Percentiles rank a stretch among this genome's conserved stretches.
These are phyloP conservation scores for Reutealis trisperma DNA, from an alignment of 345 rosid genomes.

Conservation along the genomic window DNA sequence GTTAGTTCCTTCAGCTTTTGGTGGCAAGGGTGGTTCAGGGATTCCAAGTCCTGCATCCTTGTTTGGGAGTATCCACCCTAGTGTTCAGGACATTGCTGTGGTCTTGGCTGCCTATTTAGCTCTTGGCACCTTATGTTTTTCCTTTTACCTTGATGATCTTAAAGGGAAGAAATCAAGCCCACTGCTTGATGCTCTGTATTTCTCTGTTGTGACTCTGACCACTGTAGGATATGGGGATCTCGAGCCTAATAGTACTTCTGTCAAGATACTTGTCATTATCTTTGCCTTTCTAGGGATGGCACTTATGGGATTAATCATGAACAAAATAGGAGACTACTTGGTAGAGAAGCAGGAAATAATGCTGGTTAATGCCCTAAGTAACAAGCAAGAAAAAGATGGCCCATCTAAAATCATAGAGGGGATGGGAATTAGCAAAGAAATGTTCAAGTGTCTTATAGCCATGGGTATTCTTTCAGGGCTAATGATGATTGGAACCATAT, in stretches of 20 bases:
- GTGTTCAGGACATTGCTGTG: slow-evolving; percentile 40
- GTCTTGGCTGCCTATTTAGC: slow-evolving; percentile 49
- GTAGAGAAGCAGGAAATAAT: slow-evolving; percentile 80
- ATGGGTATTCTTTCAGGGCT: slow-evolving; percentile 42
- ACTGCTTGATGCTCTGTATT: slow-evolving; percentile 67
- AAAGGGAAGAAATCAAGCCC: slow-evolving; percentile 60
- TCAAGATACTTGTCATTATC: slow-evolving; percentile 62
- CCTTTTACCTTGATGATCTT: slow-evolving; percentile 46
- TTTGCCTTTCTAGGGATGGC: slow-evolving; percentile 82
- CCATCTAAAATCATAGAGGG: slow-evolving; percentile 51
- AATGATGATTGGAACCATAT: slow-evolving; percentile 46
- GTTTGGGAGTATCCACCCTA: slow-evolving; percentile 47
- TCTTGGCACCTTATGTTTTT: slow-evolving; percentile 62
- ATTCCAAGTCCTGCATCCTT: slow-evolving; percentile 36
- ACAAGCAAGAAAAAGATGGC: slow-evolving; percentile 37
- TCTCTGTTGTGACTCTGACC: slow-evolving; percentile 85
- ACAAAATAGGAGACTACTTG: slow-evolving; percentile 72
- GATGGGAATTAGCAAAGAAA: slow-evolving; percentile 41
- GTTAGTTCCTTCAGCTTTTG: slow-evolving; percentile 24
- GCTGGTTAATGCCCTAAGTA: slow-evolving; percentile 59
- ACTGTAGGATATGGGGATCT: slow-evolving; percentile 96
- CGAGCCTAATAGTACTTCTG: slow-evolving; percentile 48
- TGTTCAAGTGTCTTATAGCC: slow-evolving; percentile 51
- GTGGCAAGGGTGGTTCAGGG: slow-evolving; percentile 12
- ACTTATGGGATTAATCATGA: slow-evolving; percentile 53